Percentiles rank a stretch among this genome's conserved stretches.
These are phyloP conservation scores for Globisporangium perplexum DNA, from an alignment of 352 stramenopile genomes.

Conservation along the genomic window DNA sequence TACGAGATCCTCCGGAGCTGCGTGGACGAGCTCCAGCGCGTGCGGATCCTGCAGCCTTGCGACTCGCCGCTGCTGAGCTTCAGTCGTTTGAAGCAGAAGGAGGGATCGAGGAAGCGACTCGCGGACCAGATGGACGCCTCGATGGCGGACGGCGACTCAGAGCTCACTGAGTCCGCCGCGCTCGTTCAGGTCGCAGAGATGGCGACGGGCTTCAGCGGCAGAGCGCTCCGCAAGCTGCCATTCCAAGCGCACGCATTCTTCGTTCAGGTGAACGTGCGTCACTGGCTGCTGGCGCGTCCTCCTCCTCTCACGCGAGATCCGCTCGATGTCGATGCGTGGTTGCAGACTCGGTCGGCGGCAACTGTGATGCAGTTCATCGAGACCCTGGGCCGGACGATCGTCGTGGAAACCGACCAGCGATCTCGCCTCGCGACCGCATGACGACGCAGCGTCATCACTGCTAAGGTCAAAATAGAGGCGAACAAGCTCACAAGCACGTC, in stretches of 20 bases:
- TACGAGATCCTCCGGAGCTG: constrained; percentile 84
- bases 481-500: too few relatives aligned
- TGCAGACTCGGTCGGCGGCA: not conserved
- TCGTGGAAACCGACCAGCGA: constrained; percentile 1
- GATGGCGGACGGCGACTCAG: constrained; percentile 5
- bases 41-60: constrained; percentile 46
- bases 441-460: too few relatives aligned
- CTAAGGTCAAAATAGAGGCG: too few relatives aligned
- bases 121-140: constrained; percentile 32
- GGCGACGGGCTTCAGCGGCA: constrained; percentile 64
- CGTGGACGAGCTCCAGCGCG: constrained; percentile 73
- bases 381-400: constrained; percentile 1
- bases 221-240: constrained; percentile 76
- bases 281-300: not conserved
- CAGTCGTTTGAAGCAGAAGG: constrained; percentile 17
- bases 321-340: too few relatives aligned
- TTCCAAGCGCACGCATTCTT: constrained; percentile 80
- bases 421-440: not conserved
- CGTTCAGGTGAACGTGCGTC: constrained; percentile 29
- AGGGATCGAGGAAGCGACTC: constrained; percentile 27
- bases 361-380: constrained; percentile 3
- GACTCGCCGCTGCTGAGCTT: constrained; percentile 17
- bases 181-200: constrained; percentile 39
- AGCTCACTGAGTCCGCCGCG: constrained; percentile 22
- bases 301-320: not conserved